These are phyloP conservation scores for Monosporascus sp. DNA, from an alignment of 2,329 filamentous ascomycete species.

Conservation along the genomic window DNA sequence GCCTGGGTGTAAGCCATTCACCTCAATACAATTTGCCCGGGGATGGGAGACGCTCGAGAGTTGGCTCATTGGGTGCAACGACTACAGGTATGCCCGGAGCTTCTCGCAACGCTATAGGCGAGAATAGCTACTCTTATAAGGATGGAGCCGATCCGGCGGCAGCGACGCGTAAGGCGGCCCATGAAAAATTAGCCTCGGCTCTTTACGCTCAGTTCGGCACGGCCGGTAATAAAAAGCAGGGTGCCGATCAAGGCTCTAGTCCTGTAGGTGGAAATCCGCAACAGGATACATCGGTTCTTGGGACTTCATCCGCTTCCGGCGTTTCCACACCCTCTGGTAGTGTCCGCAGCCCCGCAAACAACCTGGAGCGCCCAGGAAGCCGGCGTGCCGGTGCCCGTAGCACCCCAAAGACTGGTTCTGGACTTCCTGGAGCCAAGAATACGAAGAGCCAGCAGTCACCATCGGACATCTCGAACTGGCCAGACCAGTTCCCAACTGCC, in stretches of 20 bases:
- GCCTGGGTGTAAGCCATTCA: background rate
- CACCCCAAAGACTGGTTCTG: constrained; percentile 9
- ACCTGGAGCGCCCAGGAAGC: constrained; percentile 13
- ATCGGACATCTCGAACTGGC: background rate
- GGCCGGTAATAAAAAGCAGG: constrained; percentile 4
- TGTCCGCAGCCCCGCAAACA: constrained; percentile 5
- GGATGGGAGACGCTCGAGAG: background rate
- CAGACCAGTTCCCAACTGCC: background rate
- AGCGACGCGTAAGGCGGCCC: constrained; percentile 19
- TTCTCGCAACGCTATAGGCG: constrained; percentile 1
- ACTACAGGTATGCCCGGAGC: background rate
- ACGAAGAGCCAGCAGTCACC: constrained; percentile 1
- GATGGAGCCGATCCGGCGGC: constrained; percentile 7
- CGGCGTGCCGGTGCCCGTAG: constrained; percentile 4
- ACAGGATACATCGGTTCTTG: constrained; percentile 5
- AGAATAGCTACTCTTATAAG: constrained; percentile 1
- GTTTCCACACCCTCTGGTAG: constrained; percentile 4
- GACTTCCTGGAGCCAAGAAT: constrained; percentile 9
- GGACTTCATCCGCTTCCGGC: constrained; percentile 3
- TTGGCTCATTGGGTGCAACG: background rate
- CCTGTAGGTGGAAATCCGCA: constrained; percentile 6
- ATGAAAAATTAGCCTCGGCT: constrained; percentile 19
- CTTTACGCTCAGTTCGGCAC: constrained; percentile 22
- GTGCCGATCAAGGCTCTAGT: constrained; percentile 3
- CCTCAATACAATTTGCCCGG: background rate